phyloP scores from a whole-genome alignment of 2,329 filamentous ascomycete species.

The Onygenales sp. region DNA sequence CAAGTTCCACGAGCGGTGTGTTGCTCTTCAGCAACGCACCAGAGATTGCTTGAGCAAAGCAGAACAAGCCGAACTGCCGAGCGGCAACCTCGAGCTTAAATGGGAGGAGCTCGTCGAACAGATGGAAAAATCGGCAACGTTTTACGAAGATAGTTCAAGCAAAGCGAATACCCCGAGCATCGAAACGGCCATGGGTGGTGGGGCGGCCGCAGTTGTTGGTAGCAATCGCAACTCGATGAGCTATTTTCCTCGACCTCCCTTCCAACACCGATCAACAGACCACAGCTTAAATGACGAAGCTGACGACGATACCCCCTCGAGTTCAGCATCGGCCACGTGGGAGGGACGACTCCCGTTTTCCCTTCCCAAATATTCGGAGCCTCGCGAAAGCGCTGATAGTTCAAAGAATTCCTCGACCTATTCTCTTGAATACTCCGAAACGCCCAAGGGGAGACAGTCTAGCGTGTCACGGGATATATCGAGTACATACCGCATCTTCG shows the following conservation, averaged over 20 bases:
- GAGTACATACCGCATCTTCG: conserved; percentile 35
- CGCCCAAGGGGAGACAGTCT: conserved; percentile 25
- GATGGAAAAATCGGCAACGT: conserved; percentile 35
- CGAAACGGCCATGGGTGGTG: conserved; percentile 22
- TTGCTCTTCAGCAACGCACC: conserved; percentile 33
- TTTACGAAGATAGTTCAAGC: conserved; percentile 31
- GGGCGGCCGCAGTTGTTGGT: conserved; percentile 20
- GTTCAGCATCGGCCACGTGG: conserved; percentile 34
- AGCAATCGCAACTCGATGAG: conserved; percentile 33
- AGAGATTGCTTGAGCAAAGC: conserved; percentile 37
- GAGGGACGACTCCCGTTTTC: conserved; percentile 33
- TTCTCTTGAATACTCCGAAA: conserved; percentile 32
- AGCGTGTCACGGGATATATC: conserved; percentile 30
- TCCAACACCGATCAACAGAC: conserved; percentile 31
- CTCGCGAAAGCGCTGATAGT: conserved; percentile 33
- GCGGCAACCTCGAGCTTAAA: conserved; percentile 35
- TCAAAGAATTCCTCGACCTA: conserved; percentile 40
- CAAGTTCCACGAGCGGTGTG: conserved; percentile 36
- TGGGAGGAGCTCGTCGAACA: conserved; percentile 42
- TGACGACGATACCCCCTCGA: conserved; percentile 38
- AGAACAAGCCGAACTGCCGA: conserved; percentile 40
- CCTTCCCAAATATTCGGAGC: conserved; percentile 30
- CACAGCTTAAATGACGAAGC: conserved; percentile 20
- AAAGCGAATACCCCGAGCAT: conserved; percentile 29
- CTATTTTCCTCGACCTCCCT: conserved; percentile 30